Conservation (phyloP, 371 early-diverging fungal genomes). For the Actinomucor elegans region DNA sequence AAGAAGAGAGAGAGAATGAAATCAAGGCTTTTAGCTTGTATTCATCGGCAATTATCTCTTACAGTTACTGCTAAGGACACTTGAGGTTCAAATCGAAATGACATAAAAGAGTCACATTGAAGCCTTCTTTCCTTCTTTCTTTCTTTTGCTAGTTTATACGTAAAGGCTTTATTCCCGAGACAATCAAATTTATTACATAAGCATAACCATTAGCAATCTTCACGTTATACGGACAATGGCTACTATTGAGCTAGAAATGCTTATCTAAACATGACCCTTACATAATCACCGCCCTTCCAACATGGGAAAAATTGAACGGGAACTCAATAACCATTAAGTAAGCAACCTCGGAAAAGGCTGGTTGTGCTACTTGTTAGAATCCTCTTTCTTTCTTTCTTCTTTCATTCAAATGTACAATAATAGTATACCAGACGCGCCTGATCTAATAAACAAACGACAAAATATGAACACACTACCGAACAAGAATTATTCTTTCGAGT, state of each 20-base stretch:
- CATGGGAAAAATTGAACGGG: background rate
- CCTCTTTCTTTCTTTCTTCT: background rate
- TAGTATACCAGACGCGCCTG: background rate
- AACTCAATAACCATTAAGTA: background rate
- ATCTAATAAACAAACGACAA: background rate
- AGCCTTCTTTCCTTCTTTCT: too few species aligned
- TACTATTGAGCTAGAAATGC: too few species aligned
- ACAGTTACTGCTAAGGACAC: too few species aligned
- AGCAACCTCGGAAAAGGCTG: background rate
- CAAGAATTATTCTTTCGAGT: too few species aligned
- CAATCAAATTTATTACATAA: too few species aligned
- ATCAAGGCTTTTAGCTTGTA: too few species aligned
- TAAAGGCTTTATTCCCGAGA: too few species aligned
- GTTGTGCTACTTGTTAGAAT: background rate
- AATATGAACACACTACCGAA: background rate
- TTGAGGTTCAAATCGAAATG: conserved; percentile 2
- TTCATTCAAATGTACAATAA: background rate
- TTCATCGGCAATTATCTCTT: conserved; percentile 9
- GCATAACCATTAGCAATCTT: too few species aligned
- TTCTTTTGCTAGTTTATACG: too few species aligned
- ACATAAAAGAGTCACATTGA: background rate
- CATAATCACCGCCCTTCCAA: background rate
- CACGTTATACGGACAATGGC: too few species aligned
- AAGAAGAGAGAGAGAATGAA: background rate
- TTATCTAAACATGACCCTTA: too few species aligned